Evolutionary conservation across 345 rosid genomes (phyloP).

Genomic region (Camelina hispida): DNA sequence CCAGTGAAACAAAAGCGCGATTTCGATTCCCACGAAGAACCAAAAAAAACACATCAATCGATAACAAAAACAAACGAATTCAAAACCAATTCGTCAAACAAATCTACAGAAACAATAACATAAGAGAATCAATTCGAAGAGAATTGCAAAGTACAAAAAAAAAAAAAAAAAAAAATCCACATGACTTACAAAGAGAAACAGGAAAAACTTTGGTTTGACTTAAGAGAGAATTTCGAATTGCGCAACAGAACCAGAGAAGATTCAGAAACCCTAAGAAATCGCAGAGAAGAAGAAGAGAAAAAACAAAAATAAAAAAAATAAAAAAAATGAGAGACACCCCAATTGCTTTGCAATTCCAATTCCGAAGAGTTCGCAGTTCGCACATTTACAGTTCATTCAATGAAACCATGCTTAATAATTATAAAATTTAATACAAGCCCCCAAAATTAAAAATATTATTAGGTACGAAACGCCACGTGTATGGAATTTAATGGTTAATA

Average conservation of each 20-base stretch:
- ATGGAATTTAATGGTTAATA: background rate
- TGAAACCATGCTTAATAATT: slow-evolving; percentile 8
- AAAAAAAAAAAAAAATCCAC: background rate
- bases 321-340: slow-evolving; percentile 11
- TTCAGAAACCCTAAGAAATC: slow-evolving; percentile 43
- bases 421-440: background rate
- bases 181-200: slow-evolving; percentile 42
- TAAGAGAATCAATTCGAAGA: slow-evolving; percentile 24
- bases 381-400: slow-evolving; percentile 34
- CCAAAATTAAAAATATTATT: slow-evolving; percentile 5
- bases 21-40: slow-evolving; percentile 12
- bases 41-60: background rate
- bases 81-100: background rate
- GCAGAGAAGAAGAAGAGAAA: slow-evolving; percentile 32
- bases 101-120: background rate
- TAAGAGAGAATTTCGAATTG: slow-evolving; percentile 25
- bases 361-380: slow-evolving; percentile 24
- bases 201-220: slow-evolving; percentile 40
- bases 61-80: background rate
- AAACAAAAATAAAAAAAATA: background rate
- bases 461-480: slow-evolving; percentile 35
- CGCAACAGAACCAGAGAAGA: slow-evolving; percentile 14
- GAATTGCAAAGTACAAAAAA: background rate
- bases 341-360: slow-evolving; percentile 33
- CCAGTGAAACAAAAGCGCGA: background rate